A percentile compares a stretch with the other conserved stretches of the same genome.
Conservation (phyloP, 2,329 filamentous ascomycete genomes). For the Xylariaceae sp. region DNA sequence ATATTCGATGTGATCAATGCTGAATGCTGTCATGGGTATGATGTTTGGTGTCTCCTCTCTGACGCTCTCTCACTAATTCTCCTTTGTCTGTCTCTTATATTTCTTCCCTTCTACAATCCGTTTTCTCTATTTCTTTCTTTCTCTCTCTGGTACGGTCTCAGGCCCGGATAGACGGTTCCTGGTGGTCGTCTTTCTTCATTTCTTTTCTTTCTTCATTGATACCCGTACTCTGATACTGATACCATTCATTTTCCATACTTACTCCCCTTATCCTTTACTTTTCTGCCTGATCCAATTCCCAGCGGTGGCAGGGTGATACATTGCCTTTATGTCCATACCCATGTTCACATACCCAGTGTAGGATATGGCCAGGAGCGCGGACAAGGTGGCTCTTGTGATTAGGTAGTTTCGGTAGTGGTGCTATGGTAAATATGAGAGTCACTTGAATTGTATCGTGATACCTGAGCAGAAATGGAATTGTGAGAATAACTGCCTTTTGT, state of each 20-base stretch:
- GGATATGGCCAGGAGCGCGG: too few species aligned
- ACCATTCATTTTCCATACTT: background rate
- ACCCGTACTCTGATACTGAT: background rate
- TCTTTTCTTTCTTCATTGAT: background rate
- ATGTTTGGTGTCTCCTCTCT: background rate
- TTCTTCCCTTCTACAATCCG: background rate
- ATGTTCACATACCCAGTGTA: too few species aligned
- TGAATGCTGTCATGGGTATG: background rate
- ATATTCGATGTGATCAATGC: background rate
- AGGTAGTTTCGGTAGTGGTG: too few species aligned
- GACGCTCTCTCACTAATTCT: background rate
- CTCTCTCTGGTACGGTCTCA: background rate
- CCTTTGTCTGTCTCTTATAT: too few species aligned
- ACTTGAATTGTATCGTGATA: too few species aligned
- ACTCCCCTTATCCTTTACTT: background rate
- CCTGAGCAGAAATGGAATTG: too few species aligned
- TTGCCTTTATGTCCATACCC: too few species aligned
- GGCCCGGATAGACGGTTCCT: background rate
- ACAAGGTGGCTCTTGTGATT: too few species aligned
- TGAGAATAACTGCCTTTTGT: too few species aligned
- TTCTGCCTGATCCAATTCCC: background rate
- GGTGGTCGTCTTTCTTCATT: background rate
- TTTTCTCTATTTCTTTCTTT: background rate
- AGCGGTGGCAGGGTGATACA: too few species aligned
- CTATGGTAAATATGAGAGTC: too few species aligned